Evolutionary conservation across 306 rosid genomes (phyloP).

Genomic region (Rosa persica): DNA sequence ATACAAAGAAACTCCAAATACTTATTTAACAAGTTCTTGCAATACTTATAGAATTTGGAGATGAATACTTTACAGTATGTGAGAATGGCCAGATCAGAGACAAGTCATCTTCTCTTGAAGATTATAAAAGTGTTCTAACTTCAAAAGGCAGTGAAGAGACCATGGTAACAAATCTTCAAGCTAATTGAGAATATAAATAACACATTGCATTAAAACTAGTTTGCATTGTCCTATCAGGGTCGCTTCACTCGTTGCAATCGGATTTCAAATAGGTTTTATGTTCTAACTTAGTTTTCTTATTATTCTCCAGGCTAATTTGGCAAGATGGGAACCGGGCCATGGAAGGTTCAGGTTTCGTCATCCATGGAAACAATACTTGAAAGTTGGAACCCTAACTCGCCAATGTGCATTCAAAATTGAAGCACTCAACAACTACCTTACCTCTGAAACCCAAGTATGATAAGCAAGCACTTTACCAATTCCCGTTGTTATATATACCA

Average conservation of each 20-base stretch:
- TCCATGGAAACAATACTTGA: conserved; percentile 34
- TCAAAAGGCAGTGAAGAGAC: conserved; percentile 19
- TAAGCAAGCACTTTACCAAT: neutral
- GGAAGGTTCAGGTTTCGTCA: conserved; percentile 23
- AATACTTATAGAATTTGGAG: conserved; percentile 19
- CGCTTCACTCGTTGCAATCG: neutral
- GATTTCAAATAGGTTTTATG: too few species aligned
- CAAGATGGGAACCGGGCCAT: conserved; percentile 33
- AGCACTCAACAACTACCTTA: conserved; percentile 23
- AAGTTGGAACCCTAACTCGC: conserved; percentile 19
- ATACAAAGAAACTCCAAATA: neutral
- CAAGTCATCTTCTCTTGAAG: neutral
- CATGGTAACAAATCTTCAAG: conserved; percentile 16
- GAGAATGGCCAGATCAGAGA: neutral
- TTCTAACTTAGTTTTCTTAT: neutral
- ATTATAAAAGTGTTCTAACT: conserved; percentile 20
- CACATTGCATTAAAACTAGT: too few species aligned
- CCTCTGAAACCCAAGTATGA: conserved; percentile 24
- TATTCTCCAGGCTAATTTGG: conserved; percentile 25
- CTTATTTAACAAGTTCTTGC: neutral
- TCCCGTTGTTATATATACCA: neutral
- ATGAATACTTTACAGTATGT: conserved; percentile 10
- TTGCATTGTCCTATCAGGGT: too few species aligned
- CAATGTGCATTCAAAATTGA: conserved; percentile 26
- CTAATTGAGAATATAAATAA: neutral